Evolutionary conservation across 2,329 filamentous ascomycete genomes (phyloP), one percentile per base, ranked within the genome.

Genomic region (Penicillium fuscoglaucum): DNA sequence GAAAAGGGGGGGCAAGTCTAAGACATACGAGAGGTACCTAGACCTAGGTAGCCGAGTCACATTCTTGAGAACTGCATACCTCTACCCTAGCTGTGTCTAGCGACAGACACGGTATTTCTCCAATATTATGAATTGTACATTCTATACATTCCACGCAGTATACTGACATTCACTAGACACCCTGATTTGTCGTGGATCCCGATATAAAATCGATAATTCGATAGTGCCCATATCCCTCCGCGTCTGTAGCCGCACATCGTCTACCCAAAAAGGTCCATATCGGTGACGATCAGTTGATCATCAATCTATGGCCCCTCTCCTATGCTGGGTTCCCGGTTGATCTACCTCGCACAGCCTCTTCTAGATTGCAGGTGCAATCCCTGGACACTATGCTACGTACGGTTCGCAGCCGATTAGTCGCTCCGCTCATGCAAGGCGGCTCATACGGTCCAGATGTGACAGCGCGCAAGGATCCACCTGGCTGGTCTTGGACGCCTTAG

Each of bases 321-420:
- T 39, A 46, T 35, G 52, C 52, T 55, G 26, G 31, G 24, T 46
- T 50, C 56, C 56, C 52, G 31, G 17, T 35, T 17, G 45, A 55
- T 55, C 45, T 44, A 44, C 48, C 48, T 41, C 17, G 26, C 40
- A 56, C 49, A 41, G 55, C 29, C 43, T 40, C 33, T 17, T 44
- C 28, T 43, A 19, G 19, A 33, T 51, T 17, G 39, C 15, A 40
- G 37, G 17, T 33, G 44, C 43, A 19, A 45, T 40, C 54, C 48
- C 41, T 47, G 52, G 29, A 56, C 41, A 35, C 48, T 13, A 45
- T 29, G 45, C 33, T 12, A 33, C 57, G 61, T 12, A 33, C 57
- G 61, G 60, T 61, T 48, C 43, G 33, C 52, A 57, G 59, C 65
- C 64, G 65, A 67, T 67, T 66, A 64, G 62, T 63, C 43, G 51